Evolutionary conservation across 805 yeast species (phyloP), one percentile per base, ranked within the genome.

Genomic region (Novakomyces olei): DNA sequence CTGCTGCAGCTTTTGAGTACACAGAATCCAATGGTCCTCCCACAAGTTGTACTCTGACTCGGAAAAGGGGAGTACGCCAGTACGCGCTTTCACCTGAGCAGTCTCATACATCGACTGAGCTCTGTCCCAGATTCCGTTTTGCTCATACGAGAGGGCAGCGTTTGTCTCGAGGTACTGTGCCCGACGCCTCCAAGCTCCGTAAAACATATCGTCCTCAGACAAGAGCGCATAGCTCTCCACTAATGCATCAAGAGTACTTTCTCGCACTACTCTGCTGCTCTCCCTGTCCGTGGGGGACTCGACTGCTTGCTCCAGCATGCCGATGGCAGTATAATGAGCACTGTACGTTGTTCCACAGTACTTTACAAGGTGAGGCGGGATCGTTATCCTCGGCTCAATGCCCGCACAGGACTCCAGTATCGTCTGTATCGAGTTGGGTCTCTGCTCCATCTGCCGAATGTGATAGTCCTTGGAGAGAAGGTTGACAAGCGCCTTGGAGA

Each of bases 11-110:
- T 85, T 85, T 48, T 88, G 95, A 3, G 98, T 93, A 58, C 98
- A 83, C 25, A 78, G 56, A 36, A 88, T 81, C 99, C 99, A 88
- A 46, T 83, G 91, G 48, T 88, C 98, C 54, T 91, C 98, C 99
- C 99, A 88, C 22, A 88, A 59, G 0, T 88, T 72, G 45, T 88
- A 88, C 48, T 88, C 99, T 1, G 91, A 69, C 47, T 88, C 95
- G 18, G 94, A 80, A 48, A 79, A 88, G 0, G 99, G 98, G 26
- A 88, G 56, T 3, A 77, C 91, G 2, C 96, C 95, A 47, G 92
- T 75, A 36, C 98, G 60, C 0, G 98, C 95, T 44, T 85, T 83
- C 36, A 88, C 77, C 55, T 88, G 99, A 1, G 98, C 98, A 15
- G 81, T 71, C 53, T 88, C 99, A 44, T 91, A 91, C 39, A 85